phyloP scores from a whole-genome alignment of 2,329 filamentous ascomycete genomes.

The Aplosporella prunicola region DNA sequence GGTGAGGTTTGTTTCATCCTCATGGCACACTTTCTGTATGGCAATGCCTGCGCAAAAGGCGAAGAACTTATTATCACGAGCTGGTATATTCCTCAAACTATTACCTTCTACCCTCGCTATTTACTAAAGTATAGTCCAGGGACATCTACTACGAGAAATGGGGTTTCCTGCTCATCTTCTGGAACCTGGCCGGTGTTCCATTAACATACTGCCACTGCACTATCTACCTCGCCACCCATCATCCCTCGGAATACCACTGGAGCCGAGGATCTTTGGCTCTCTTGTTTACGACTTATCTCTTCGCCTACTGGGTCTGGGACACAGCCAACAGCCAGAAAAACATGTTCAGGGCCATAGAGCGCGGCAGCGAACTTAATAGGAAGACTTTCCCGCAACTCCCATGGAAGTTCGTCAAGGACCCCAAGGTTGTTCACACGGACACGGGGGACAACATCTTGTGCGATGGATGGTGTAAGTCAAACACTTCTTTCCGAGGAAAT shows the following conservation, averaged over 20 bases:
- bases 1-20: constrained; percentile 77
- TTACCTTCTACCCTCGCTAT: not conserved
- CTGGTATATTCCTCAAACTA: constrained; percentile 45
- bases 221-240: constrained; percentile 52
- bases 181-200: constrained; percentile 87
- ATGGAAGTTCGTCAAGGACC: constrained; percentile 70
- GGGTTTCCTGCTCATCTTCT: constrained; percentile 97
- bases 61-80: constrained; percentile 85
- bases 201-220: constrained; percentile 91
- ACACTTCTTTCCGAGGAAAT: not conserved
- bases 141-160: constrained; percentile 97
- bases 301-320: constrained; percentile 83
- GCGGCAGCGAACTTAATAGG: constrained; percentile 48
- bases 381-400: constrained; percentile 75
- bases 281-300: constrained; percentile 5
- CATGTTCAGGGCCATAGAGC: constrained; percentile 72
- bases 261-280: constrained; percentile 55
- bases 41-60: constrained; percentile 83
- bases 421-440: constrained; percentile 59
- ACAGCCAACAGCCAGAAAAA: constrained; percentile 92
- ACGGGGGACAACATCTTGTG: constrained; percentile 64
- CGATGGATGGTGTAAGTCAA: constrained; percentile 58
- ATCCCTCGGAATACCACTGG: constrained; percentile 50
- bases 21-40: constrained; percentile 85
- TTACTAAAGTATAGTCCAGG: constrained; percentile 31